A percentile compares a stretch with the other conserved stretches of the same genome.
Evolutionary conservation across 768 basidiomycete genomes (phyloP).

Genomic region (Agrocybe pediades): DNA sequence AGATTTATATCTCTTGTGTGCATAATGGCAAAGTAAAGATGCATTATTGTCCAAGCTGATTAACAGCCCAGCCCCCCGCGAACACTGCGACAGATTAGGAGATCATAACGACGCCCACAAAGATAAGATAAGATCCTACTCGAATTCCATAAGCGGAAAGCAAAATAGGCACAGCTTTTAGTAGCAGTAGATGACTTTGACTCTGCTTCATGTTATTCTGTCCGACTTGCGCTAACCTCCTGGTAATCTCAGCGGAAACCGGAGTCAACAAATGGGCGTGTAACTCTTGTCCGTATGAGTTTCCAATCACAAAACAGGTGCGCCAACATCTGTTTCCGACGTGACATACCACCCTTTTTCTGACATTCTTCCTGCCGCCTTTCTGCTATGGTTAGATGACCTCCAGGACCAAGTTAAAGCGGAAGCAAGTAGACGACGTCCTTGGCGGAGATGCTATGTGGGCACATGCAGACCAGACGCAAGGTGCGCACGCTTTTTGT

Average conservation of each 20-base stretch:
- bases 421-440: constrained; percentile 96
- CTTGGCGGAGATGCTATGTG: constrained; percentile 92
- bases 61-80: no score
- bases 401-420: constrained; percentile 78
- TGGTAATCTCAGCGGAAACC: constrained; percentile 75
- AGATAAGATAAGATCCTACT: no score
- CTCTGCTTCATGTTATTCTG: constrained; percentile 78
- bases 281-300: constrained; percentile 94
- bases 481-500: constrained; percentile 48
- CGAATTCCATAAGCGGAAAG: no score
- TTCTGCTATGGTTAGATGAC: constrained; percentile 71
- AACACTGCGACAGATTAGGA: no score
- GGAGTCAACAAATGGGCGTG: constrained; percentile 93
- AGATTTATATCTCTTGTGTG: no score
- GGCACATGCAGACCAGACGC: constrained; percentile 89
- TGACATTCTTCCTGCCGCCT: no score
- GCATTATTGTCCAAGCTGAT: no score
- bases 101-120: no score
- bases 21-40: no score
- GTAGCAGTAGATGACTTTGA: neutral
- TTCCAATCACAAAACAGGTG: constrained; percentile 86
- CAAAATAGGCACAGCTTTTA: neutral
- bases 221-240: constrained; percentile 89
- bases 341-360: no score
- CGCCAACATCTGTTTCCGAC: no score